Evolutionary conservation across 371 early-diverging fungal genomes (phyloP).

Genomic region (Capillidium rhysosporum): DNA sequence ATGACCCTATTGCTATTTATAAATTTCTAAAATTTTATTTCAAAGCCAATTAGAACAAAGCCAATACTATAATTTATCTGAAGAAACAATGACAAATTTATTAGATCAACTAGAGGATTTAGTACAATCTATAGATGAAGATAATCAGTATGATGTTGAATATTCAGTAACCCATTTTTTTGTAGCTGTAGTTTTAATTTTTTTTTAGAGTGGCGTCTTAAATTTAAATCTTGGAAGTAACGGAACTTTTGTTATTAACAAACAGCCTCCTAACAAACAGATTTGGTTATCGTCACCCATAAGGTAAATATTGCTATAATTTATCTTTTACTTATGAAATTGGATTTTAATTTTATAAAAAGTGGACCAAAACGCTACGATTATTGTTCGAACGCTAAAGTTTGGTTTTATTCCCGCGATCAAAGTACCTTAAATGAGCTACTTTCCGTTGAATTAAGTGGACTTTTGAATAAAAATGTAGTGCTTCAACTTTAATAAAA

Average conservation of each 20-base stretch:
- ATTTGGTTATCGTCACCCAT: conserved; percentile 96
- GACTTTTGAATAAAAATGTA: background rate
- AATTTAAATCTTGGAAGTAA: conserved; percentile 59
- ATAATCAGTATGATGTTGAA: conserved; percentile 55
- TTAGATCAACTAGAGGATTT: conserved; percentile 54
- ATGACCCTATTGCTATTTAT: too few relatives aligned
- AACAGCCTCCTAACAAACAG: conserved; percentile 96
- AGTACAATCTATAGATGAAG: conserved; percentile 43
- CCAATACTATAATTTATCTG: conserved; percentile 49
- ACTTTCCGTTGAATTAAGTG: conserved; percentile 4
- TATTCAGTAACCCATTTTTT: conserved; percentile 34
- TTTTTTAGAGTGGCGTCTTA: conserved; percentile 52
- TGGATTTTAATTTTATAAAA: background rate
- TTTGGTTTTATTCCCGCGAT: conserved; percentile 43
- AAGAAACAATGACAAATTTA: conserved; percentile 44
- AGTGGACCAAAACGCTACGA: conserved; percentile 90
- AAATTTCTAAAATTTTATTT: background rate
- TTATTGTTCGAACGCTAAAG: conserved; percentile 23
- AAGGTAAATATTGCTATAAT: conserved; percentile 28
- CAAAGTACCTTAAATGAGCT: conserved; percentile 7
- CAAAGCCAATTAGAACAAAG: conserved; percentile 26
- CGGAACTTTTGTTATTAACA: conserved; percentile 95
- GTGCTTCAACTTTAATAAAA: background rate
- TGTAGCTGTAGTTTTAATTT: background rate
- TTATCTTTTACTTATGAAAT: background rate